Evolutionary conservation across 1,139 yeast genomes (phyloP), one percentile per base, ranked within the genome.

Genomic region (Yamadazyma siamensis): DNA sequence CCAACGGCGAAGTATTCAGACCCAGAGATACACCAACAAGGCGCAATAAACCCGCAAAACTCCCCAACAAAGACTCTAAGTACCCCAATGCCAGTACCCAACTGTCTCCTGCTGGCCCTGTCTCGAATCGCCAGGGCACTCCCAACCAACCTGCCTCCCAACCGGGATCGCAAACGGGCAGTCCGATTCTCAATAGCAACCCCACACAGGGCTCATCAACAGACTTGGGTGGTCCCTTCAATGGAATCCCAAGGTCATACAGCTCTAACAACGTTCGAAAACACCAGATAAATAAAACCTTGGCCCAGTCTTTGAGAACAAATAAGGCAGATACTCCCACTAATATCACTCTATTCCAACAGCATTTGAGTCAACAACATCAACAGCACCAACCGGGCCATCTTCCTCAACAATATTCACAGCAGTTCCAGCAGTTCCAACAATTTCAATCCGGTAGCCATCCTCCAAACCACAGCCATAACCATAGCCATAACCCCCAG

Each of bases 1-100:
- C 79, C 9, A 73, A 74, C 46, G 80, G 80, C 29, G 80, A 73
- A 44, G 61, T 72, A 4, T 74, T 73, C 45, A 53, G 72, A 20
- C 78, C 79, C 1, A 47, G 77, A 26, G 48, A 49, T 26, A 52
- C 61, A 11, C 70, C 73, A 1, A 39, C 58, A 9, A 37, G 40
- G 25, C 54, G 75, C 32, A 48, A 60, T 28, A 53, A 68, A 34
- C 75, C 75, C 5, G 45, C 43, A 11, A 58, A 18, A 10, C 7
- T 18, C 7, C 36, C 30, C 26, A 11, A 18, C 11, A 27, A 27
- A 12, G 25, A 8, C 7, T 6, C 27, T 8, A 7, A 7, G 10
- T 7, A 10, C 10, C 20, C 20, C 10, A 18, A 18, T 18, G n/a
- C n/a, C n/a, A n/a, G n/a, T n/a, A n/a, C n/a, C n/a, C n/a, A n/a